These are phyloP conservation scores for Apophysomyces elegans DNA, from an alignment of 371 early-diverging fungal species.

Conservation along the genomic window DNA sequence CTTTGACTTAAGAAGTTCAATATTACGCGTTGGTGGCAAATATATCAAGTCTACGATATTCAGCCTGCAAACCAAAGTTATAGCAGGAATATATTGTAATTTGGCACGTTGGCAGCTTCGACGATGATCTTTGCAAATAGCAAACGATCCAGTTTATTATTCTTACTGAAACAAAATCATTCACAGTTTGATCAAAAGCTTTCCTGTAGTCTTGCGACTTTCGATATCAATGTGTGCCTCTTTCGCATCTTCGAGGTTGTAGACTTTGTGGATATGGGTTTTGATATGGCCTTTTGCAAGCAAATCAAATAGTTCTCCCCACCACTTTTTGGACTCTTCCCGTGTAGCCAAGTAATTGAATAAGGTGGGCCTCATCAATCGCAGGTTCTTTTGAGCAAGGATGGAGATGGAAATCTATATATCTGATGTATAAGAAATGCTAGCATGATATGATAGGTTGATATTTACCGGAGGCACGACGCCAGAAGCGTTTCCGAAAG, in stretches of 20 bases:
- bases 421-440: not conserved
- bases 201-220: conserved; percentile 77
- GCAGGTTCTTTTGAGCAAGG: conserved; percentile 72
- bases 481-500: conserved; percentile 95
- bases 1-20: too few species aligned
- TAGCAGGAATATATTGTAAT: too few species aligned
- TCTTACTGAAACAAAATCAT: too few species aligned
- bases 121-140: too few species aligned
- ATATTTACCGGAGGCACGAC: conserved; percentile 68
- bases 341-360: conserved; percentile 71
- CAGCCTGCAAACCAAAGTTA: too few species aligned
- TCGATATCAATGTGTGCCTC: conserved; percentile 86
- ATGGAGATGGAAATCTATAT: conserved; percentile 59
- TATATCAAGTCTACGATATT: too few species aligned
- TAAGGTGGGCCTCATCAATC: conserved; percentile 80
- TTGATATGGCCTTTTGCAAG: conserved; percentile 60
- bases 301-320: conserved; percentile 62
- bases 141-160: too few species aligned
- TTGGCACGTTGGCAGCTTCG: too few species aligned
- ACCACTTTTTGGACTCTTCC: conserved; percentile 72
- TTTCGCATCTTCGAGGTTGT: conserved; percentile 72
- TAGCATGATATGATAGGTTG: not conserved
- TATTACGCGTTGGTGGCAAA: too few species aligned
- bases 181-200: conserved; percentile 57
- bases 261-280: conserved; percentile 73